Percentiles rank a stretch among this genome's conserved stretches.
phyloP scores from a whole-genome alignment of 1,284 basidiomycete species.

The Lentinula novae-zelandiae region DNA sequence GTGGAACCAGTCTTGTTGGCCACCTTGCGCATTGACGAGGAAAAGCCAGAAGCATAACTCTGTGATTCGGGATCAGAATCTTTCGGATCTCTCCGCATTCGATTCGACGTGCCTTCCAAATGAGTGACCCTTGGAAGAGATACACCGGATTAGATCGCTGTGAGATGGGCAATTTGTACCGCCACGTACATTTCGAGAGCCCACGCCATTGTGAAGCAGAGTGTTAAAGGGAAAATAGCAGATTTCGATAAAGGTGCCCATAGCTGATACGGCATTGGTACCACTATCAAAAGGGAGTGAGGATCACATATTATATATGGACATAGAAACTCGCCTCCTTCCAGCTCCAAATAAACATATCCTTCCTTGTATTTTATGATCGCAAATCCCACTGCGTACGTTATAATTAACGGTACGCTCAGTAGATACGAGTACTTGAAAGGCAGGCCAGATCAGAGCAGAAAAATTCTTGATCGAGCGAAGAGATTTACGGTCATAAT shows the following conservation, averaged over 20 bases:
- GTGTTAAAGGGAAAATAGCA: conserved; percentile 58
- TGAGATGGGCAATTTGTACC: neutral
- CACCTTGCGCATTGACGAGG: conserved; percentile 59
- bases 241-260: conserved; percentile 47
- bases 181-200: conserved; percentile 63
- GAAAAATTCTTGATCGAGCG: neutral
- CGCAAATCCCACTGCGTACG: conserved; percentile 60
- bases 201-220: conserved; percentile 65
- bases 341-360: conserved; percentile 38
- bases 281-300: conserved; percentile 35
- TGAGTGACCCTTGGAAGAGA: conserved; percentile 59
- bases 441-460: neutral
- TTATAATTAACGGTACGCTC: conserved; percentile 55
- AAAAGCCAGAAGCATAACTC: conserved; percentile 83
- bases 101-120: conserved; percentile 54
- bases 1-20: conserved; percentile 71
- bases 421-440: conserved; percentile 68
- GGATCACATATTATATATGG: neutral
- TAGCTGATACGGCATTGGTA: conserved; percentile 56
- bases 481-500: conserved; percentile 67
- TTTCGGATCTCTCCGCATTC: neutral
- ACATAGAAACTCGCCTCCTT: conserved; percentile 46
- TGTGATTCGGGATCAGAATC: conserved; percentile 20
- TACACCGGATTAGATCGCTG: neutral
- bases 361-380: conserved; percentile 72